A percentile compares a stretch with the other conserved stretches of the same genome.
These are phyloP conservation scores for Clonostachys sp. DNA, from an alignment of 2,329 filamentous ascomycete species.

Conservation along the genomic window DNA sequence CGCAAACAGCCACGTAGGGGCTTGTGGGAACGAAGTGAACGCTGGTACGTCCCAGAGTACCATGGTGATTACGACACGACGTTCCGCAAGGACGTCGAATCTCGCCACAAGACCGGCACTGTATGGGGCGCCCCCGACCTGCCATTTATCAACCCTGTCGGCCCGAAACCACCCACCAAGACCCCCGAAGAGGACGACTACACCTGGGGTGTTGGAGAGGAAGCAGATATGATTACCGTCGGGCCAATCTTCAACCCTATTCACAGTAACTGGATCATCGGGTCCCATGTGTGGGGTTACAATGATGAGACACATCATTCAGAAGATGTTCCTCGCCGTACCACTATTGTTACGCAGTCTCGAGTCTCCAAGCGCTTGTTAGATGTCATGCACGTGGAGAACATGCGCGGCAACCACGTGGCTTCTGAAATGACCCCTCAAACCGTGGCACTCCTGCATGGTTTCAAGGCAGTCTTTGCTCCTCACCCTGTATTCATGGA, in stretches of 20 bases:
- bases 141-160: constrained; percentile 56
- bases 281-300: constrained; percentile 65
- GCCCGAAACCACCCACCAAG: constrained; percentile 56
- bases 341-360: constrained; percentile 74
- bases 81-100: constrained; percentile 62
- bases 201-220: constrained; percentile 71
- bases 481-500: constrained; percentile 80
- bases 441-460: constrained; percentile 69
- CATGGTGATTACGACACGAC: constrained; percentile 64
- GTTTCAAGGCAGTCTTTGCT: constrained; percentile 72
- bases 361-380: constrained; percentile 68
- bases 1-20: constrained; percentile 66
- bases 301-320: constrained; percentile 40
- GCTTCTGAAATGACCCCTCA: constrained; percentile 78
- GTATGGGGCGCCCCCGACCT: constrained; percentile 64
- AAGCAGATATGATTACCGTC: constrained; percentile 69
- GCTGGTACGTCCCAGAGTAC: constrained; percentile 66
- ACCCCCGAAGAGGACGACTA: constrained; percentile 62
- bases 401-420: constrained; percentile 68
- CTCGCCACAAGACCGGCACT: constrained; percentile 40
- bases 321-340: constrained; percentile 61
- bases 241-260: constrained; percentile 76
- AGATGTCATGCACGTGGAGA: constrained; percentile 74
- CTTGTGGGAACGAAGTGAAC: constrained; percentile 68
- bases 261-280: constrained; percentile 69